Evolutionary conservation across 1,284 basidiomycete genomes (phyloP), one percentile per base, ranked within the genome.

Genomic region (Schizophyllum commune): DNA sequence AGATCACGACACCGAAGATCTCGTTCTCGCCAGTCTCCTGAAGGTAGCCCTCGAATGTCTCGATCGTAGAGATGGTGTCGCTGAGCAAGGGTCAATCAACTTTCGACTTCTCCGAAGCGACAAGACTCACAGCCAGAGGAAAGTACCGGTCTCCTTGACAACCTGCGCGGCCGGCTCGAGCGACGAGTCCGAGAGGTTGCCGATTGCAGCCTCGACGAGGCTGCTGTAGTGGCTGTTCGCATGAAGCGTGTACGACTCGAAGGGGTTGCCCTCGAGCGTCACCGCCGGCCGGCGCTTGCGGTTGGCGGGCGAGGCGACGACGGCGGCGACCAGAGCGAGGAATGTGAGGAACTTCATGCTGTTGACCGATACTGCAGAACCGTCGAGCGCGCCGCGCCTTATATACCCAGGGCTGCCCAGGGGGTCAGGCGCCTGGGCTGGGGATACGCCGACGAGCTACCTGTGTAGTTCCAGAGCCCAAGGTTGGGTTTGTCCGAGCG

Each of bases 1-100:
- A 85, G 55, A 86, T 79, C 64, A 86, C 83, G 63, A 86, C 84
- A 67, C 83, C 83, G 27, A 86, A 78, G 58, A 86, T 68, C 65
- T 79, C 52, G 52, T 54, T n/a, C 7, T n/a, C 6, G n/a, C 7
- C n/a, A 8, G 17, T n/a, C 52, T n/a, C 52, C 21, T 54, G 52
- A 6, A 39, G 13, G 34, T 39, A 39, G 13, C 34, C 13, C 34
- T 39, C 34, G 13, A 39, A 39, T 6, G 34, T 39, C 7, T 39
- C 34, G 34, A 39, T 39, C 6, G 34, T 39, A 6, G 34, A 39
- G 34, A 39, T 78, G 67, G 82, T 81, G 60, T 75, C 71, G 53
- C 81, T 81, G 22, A 74, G 72, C 73, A 62, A 77, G 69, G 17
- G 79, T 72, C 56, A 39, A 39, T 39, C 6, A 39, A 39, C 6